phyloP scores from a whole-genome alignment of 257 asterid genomes.

The Cynanchum wilfordii region DNA sequence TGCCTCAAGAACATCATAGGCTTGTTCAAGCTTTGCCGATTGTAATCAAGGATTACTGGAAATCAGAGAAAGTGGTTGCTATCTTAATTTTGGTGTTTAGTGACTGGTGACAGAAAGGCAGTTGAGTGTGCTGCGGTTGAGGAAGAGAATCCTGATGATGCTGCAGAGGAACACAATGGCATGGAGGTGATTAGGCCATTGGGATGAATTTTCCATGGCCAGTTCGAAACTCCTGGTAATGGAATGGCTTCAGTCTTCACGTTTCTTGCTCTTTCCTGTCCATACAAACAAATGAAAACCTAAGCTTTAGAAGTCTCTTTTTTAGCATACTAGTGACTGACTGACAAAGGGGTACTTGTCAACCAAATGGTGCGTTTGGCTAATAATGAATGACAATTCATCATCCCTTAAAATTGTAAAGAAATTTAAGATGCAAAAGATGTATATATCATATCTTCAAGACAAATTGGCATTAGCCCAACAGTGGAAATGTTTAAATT shows the following conservation, averaged over 20 bases:
- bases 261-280: conserved; percentile 52
- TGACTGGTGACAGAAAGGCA: conserved; percentile 26
- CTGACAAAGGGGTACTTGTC: too few relatives aligned
- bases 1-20: neutral
- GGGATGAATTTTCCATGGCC: conserved; percentile 58
- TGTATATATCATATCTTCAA: too few relatives aligned
- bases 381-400: neutral
- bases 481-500: neutral
- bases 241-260: conserved; percentile 41
- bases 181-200: conserved; percentile 15
- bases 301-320: neutral
- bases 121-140: conserved; percentile 29
- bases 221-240: conserved; percentile 46
- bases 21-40: conserved; percentile 12
- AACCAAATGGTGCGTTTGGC: neutral
- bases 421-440: neutral
- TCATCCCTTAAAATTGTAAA: neutral
- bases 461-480: neutral
- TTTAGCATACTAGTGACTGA: neutral
- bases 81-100: conserved; percentile 32
- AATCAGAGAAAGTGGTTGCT: conserved; percentile 22
- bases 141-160: conserved; percentile 96
- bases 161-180: conserved; percentile 65
- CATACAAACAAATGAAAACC: neutral
- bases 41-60: conserved; percentile 26